Conservation (phyloP, 441 rosid genomes). For the Isatis lusitanica region DNA sequence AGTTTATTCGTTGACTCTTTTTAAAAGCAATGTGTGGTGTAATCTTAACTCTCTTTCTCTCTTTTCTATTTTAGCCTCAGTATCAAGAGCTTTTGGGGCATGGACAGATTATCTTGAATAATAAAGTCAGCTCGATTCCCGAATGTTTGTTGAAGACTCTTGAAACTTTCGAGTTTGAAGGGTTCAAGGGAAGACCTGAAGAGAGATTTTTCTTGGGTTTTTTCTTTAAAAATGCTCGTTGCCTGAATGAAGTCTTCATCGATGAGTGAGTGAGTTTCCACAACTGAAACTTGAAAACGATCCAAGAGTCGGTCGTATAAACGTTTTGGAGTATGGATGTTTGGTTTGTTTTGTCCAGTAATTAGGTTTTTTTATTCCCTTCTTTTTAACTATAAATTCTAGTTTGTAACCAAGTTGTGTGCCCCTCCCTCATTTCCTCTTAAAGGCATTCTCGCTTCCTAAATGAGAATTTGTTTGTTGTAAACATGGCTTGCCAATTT, state of each 20-base stretch:
- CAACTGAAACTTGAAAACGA: not conserved
- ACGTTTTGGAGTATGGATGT: not conserved
- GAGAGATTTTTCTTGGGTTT: slow-evolving; percentile 6
- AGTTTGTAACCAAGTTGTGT: too few species aligned
- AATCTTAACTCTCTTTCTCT: not conserved
- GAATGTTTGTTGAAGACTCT: slow-evolving; percentile 3
- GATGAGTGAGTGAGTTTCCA: not conserved
- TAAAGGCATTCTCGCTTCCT: too few species aligned
- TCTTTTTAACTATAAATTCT: too few species aligned
- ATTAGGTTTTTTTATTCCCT: not conserved
- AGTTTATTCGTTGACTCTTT: not conserved
- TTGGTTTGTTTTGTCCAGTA: not conserved
- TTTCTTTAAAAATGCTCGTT: not conserved
- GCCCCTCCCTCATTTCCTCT: too few species aligned
- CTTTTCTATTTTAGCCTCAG: not conserved
- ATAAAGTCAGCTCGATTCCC: not conserved
- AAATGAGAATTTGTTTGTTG: too few species aligned
- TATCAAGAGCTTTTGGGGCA: too few species aligned
- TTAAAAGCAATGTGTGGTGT: not conserved
- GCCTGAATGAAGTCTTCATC: not conserved
- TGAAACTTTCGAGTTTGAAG: not conserved
- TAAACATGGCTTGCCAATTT: too few species aligned
- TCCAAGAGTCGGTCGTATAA: not conserved
- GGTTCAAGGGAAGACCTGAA: not conserved
- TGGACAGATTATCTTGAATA: not conserved